phyloP scores from a whole-genome alignment of 176 grass and related monocot genomes.

The Zizania latifolia region DNA sequence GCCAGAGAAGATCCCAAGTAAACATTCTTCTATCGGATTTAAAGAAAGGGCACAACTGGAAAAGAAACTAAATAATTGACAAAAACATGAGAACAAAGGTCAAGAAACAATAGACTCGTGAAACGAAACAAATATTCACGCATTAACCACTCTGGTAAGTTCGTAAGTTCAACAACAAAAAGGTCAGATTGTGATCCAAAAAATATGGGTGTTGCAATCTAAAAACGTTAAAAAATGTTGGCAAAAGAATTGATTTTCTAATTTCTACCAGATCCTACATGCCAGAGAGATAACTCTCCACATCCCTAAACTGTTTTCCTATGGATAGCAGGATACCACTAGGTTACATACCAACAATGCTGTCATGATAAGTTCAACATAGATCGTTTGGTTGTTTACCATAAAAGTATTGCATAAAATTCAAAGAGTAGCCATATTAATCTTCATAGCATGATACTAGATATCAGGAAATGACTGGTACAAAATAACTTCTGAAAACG shows the following conservation, averaged over 20 bases:
- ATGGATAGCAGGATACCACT: not conserved
- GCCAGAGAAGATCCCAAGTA: not conserved
- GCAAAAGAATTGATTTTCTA: not conserved
- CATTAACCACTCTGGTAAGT: not conserved
- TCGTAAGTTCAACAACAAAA: not conserved
- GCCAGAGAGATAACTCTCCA: not conserved
- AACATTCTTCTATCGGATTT: not conserved
- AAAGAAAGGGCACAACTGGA: conserved; percentile 2
- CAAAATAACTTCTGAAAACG: not conserved
- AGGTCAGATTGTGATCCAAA: not conserved
- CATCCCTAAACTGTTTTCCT: not conserved
- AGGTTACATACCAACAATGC: not conserved
- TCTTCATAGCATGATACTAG: not conserved
- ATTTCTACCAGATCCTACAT: not conserved
- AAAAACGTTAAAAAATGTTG: not conserved
- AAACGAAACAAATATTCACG: not conserved
- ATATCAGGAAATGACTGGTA: not conserved
- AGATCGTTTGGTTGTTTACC: not conserved
- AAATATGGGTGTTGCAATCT: not conserved
- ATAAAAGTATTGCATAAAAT: not conserved
- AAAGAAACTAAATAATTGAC: not conserved
- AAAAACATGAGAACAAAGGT: not conserved
- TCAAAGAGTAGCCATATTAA: not conserved
- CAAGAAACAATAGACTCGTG: not conserved
- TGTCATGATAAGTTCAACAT: not conserved